A percentile compares a stretch with the other conserved stretches of the same genome.
Evolutionary conservation across 2,329 filamentous ascomycete species (phyloP).

Genomic region (Huntiella abstrusa): DNA sequence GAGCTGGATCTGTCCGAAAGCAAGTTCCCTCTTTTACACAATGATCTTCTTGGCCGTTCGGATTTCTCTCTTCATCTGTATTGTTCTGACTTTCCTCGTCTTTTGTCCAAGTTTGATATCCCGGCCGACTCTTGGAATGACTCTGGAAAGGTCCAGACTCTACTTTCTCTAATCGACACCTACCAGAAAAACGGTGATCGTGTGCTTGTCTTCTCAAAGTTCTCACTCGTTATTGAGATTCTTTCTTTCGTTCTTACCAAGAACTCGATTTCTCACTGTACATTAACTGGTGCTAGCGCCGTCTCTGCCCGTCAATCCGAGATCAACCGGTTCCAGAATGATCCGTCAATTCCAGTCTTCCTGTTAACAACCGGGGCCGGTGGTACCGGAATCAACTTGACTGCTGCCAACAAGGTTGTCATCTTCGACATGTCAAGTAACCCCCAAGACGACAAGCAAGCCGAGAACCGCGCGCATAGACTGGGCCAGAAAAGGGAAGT

Average conservation of each 20-base stretch:
- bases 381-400: constrained; percentile 92
- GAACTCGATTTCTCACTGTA: constrained; percentile 55
- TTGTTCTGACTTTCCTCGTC: constrained; percentile 38
- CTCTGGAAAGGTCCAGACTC: constrained; percentile 68
- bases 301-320: constrained; percentile 71
- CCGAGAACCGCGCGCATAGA: constrained; percentile 88
- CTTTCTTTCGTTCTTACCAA: constrained; percentile 64
- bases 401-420: constrained; percentile 89
- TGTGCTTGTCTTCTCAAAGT: constrained; percentile 81
- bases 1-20: constrained; percentile 34
- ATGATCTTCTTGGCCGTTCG: constrained; percentile 38
- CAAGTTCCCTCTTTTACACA: constrained; percentile 31
- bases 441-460: constrained; percentile 94
- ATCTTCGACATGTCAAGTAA: constrained; percentile 98
- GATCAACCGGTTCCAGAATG: constrained; percentile 68
- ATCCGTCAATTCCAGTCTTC: constrained; percentile 69
- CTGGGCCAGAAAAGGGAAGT: constrained; percentile 83
- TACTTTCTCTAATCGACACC: constrained; percentile 52
- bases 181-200: constrained; percentile 72
- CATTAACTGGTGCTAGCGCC: constrained; percentile 70
- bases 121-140: constrained; percentile 34
- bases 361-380: constrained; percentile 84
- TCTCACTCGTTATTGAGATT: constrained; percentile 80
- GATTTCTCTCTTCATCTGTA: constrained; percentile 49
- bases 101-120: constrained; percentile 35